phyloP scores from a whole-genome alignment of 495 filamentous ascomycete species.

The Parachaetomium inaequale region DNA sequence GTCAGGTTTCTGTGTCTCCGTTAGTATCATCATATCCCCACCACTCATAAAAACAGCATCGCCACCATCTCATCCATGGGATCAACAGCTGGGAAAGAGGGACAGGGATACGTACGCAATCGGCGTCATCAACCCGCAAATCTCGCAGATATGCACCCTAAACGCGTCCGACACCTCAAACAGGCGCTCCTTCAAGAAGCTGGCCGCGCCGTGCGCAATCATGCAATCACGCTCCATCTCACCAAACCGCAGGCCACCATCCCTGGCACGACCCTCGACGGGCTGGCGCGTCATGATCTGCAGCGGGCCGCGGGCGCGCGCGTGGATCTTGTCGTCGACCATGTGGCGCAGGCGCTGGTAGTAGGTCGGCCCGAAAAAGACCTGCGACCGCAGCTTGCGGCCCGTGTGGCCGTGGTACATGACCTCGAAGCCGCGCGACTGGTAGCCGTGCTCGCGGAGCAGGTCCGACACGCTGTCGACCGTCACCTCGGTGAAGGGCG shows the following conservation, averaged over 20 bases:
- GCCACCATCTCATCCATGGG: too few species aligned
- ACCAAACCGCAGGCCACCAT: slow-evolving; percentile 98
- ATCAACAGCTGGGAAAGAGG: too few species aligned
- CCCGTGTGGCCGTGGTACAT: slow-evolving; percentile 99
- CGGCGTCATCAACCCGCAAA: slow-evolving; percentile 97
- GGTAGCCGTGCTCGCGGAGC: slow-evolving; percentile 89
- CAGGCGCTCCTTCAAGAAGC: slow-evolving; percentile 94
- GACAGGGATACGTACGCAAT: slow-evolving; percentile 75
- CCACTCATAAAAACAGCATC: too few species aligned
- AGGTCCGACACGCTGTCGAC: slow-evolving; percentile 88
- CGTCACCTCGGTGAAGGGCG: slow-evolving; percentile 96
- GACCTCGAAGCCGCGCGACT: slow-evolving; percentile 93
- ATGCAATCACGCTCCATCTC: slow-evolving; percentile 99
- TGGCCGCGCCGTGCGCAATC: slow-evolving; percentile 95
- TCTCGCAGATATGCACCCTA: slow-evolving; percentile 96
- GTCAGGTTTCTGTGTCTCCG: slow-evolving; percentile 69
- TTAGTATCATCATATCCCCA: slow-evolving; percentile 14
- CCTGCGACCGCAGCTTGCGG: slow-evolving; percentile 83
- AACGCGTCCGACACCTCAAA: slow-evolving; percentile 99
- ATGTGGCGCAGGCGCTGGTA: slow-evolving; percentile 98
- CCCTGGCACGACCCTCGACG: slow-evolving; percentile 95
- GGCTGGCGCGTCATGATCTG: slow-evolving; percentile 98
- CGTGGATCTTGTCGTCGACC: slow-evolving; percentile 99
- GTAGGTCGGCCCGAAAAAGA: slow-evolving; percentile 97
- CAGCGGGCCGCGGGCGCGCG: slow-evolving; percentile 87